A percentile compares a stretch with the other conserved stretches of the same genome.
phyloP scores from a whole-genome alignment of 306 rosid species.

The Lathyrus aphaca region DNA sequence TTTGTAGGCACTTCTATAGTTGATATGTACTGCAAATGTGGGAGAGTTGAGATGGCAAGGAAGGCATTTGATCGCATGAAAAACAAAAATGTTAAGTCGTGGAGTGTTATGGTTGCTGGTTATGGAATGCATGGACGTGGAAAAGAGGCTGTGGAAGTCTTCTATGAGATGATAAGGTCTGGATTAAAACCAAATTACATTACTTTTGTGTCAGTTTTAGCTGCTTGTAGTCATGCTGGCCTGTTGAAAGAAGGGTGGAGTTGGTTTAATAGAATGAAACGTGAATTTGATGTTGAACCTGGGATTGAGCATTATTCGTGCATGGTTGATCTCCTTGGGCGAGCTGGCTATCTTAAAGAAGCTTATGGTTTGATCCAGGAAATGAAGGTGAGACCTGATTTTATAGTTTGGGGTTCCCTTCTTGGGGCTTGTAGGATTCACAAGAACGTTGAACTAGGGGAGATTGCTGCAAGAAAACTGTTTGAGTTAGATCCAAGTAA shows the following conservation, averaged over 20 bases:
- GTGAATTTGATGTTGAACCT: constrained; percentile 61
- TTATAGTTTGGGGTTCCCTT: constrained; percentile 81
- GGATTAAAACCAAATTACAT: constrained; percentile 65
- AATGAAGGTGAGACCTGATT: constrained; percentile 71
- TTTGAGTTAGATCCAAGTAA: constrained; percentile 75
- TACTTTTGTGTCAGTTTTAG: constrained; percentile 69
- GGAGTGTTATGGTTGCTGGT: constrained; percentile 80
- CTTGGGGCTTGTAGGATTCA: constrained; percentile 77
- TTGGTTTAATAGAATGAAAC: constrained; percentile 71
- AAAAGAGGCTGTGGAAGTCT: constrained; percentile 64
- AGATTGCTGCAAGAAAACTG: constrained; percentile 64
- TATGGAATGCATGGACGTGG: constrained; percentile 82
- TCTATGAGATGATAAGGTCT: constrained; percentile 57
- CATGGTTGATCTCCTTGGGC: constrained; percentile 85
- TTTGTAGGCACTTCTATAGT: constrained; percentile 69
- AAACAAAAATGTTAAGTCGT: constrained; percentile 70
- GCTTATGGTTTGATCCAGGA: constrained; percentile 73
- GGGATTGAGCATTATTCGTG: constrained; percentile 79
- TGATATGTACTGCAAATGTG: constrained; percentile 82
- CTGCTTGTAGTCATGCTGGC: constrained; percentile 86
- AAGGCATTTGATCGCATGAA: constrained; percentile 69
- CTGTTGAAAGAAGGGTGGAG: constrained; percentile 73
- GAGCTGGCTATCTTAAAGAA: constrained; percentile 63
- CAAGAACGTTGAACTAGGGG: constrained; percentile 71
- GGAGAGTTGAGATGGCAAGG: constrained; percentile 71